phyloP scores from a whole-genome alignment of 2,329 filamentous ascomycete species.

The Claviceps pazoutovae region DNA sequence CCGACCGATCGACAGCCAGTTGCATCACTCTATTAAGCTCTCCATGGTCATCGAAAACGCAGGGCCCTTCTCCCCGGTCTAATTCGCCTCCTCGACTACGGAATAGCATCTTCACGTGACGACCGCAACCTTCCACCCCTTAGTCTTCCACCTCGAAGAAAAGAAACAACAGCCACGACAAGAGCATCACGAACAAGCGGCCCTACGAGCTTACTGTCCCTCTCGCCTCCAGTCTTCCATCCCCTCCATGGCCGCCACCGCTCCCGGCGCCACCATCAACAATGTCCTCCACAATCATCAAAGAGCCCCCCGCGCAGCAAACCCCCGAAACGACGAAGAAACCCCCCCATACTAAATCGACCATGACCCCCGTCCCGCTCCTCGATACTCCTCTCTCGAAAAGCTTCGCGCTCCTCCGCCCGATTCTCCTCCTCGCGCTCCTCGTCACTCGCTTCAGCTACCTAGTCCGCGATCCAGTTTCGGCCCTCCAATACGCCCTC shows the following conservation, averaged over 20 bases:
- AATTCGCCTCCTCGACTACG: neutral
- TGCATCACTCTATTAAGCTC: too few relatives aligned
- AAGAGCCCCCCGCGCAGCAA: slow-evolving; percentile 15
- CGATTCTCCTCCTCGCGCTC: slow-evolving; percentile 49
- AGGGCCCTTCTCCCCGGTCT: neutral
- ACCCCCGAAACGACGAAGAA: slow-evolving; percentile 13
- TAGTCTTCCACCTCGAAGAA: neutral
- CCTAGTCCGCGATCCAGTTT: slow-evolving; percentile 56
- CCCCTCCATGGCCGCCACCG: neutral
- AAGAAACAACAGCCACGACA: neutral
- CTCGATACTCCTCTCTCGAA: slow-evolving; percentile 24
- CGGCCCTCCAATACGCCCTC: slow-evolving; percentile 46
- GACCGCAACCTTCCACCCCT: neutral
- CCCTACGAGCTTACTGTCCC: neutral
- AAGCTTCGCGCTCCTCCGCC: slow-evolving; percentile 52
- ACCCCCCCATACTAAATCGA: slow-evolving; percentile 9
- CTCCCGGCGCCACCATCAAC: slow-evolving; percentile 20
- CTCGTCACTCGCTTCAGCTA: slow-evolving; percentile 49
- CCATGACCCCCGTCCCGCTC: slow-evolving; percentile 24
- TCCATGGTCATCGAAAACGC: too few relatives aligned
- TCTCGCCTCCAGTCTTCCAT: neutral
- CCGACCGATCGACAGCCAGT: neutral
- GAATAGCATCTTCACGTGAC: neutral
- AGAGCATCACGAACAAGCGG: neutral
- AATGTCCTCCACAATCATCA: slow-evolving; percentile 24